These are phyloP conservation scores for Lentinula raphanica DNA, from an alignment of 768 basidiomycete genomes.

Conservation along the genomic window DNA sequence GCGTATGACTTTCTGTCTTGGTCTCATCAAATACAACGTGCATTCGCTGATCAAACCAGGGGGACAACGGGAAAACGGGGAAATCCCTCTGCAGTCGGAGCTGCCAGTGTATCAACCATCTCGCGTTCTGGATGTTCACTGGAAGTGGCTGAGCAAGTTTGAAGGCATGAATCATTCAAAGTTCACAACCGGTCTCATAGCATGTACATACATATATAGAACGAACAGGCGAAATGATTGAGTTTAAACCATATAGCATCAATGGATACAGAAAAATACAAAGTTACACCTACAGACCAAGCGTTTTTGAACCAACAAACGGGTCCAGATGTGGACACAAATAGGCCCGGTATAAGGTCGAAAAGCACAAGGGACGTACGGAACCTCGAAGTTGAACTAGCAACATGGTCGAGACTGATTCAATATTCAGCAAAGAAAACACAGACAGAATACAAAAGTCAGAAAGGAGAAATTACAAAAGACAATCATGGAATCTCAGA, in stretches of 20 bases:
- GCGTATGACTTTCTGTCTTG: not conserved
- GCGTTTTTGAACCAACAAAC: constrained; percentile 10
- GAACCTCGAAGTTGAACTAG: not conserved
- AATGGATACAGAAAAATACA: not conserved
- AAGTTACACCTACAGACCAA: not conserved
- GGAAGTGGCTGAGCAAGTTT: too few relatives aligned
- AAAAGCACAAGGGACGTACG: not conserved
- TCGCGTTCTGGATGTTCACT: too few relatives aligned
- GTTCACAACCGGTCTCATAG: not conserved
- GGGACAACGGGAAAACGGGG: not conserved
- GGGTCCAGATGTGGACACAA: constrained; percentile 3
- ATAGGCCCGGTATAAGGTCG: constrained; percentile 8
- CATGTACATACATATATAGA: not conserved
- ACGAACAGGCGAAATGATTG: not conserved
- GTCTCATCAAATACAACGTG: not conserved
- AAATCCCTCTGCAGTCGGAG: not conserved
- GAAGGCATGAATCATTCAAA: too few relatives aligned
- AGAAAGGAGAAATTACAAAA: not conserved
- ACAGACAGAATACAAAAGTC: not conserved
- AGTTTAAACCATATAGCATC: not conserved
- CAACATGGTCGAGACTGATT: not conserved
- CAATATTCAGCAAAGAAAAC: not conserved
- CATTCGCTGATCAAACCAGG: not conserved
- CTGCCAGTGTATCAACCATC: too few relatives aligned
- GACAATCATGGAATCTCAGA: not conserved